Base-by-base conservation (phyloP, 1,284 basidiomycete genomes). In the Neonothopanus nambi region DNA sequence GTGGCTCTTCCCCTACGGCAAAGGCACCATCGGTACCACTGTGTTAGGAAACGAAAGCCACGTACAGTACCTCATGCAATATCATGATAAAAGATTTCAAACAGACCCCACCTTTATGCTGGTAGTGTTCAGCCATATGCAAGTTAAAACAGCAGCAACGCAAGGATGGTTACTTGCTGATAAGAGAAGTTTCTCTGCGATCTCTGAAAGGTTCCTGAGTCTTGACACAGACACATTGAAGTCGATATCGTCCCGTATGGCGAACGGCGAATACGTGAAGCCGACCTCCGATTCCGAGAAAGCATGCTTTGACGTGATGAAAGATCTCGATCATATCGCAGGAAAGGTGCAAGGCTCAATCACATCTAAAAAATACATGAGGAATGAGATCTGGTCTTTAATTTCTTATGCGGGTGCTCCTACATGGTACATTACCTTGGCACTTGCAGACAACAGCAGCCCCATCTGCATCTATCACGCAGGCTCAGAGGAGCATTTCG, bases 301-400 rank as follows among this genome's bases (percentile, higher is more conserved):
- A 53, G 37, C 44, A 1, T 75, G 72, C 51, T 72, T 65, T 57
- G 42, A 61, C 12, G 13, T 77, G 0, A 55, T 76, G 0, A 50
- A 61, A 18, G 66, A 72, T 36, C 37, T 77, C 5, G 71, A 76
- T 51, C 62, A 64, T 49, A 59, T 74, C 3, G 63, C 60, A 8
- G 57, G 62, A 1, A 61, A 67, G 43, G 68, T 75, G 0, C 41
- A 64, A 18, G 68, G 71, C 0, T 75, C 72, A 3, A 56, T 60
- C 1, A 65, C 66, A 1, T 57, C 46, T 2, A 68, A 67, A 36
- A 74, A 72, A 57, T 61, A 66, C 42, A 68, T 68, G 67, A 24
- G 68, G 20, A 70, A 69, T 56, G 66, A 76, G 48, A 68, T 75
- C 2, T 70, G 69, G 69, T 66, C 70, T 5, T 42, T 75, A 7